Evolutionary conservation across 1,139 yeast genomes (phyloP).

Genomic region (Sugiyamaella neomexicana): DNA sequence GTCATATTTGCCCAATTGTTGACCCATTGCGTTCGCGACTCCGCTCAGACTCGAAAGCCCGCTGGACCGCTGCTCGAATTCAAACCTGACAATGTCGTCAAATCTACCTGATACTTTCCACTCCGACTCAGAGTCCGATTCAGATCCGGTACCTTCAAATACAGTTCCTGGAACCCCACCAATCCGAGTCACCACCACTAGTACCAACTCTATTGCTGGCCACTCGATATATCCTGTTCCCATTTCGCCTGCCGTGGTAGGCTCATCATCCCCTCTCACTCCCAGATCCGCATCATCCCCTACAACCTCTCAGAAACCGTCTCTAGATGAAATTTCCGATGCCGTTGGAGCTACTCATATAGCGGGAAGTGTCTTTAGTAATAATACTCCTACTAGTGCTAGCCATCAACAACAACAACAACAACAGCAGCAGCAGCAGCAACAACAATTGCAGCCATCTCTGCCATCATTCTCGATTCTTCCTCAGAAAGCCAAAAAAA

Average conservation of each 20-base stretch:
- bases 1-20: too few species aligned
- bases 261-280: neutral
- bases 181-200: neutral
- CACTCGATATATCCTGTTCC: neutral
- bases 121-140: conserved; percentile 3
- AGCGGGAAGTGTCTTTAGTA: neutral
- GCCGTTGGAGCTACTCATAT: conserved; percentile 3
- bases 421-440: too few species aligned
- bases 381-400: neutral
- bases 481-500: conserved; percentile 5
- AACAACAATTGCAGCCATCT: neutral
- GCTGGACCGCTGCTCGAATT: too few species aligned
- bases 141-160: neutral
- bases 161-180: neutral
- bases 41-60: too few species aligned
- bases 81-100: conserved; percentile 7
- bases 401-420: too few species aligned
- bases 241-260: neutral
- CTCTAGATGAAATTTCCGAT: neutral
- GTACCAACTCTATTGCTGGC: neutral
- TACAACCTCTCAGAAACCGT: conserved; percentile 6
- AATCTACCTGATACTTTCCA: conserved; percentile 12
- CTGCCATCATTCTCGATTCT: conserved; percentile 9
- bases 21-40: too few species aligned
- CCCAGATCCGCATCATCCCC: conserved; percentile 11